These are phyloP conservation scores for Chlamydomonas asymmetrica DNA, from an alignment of 139 green algal species.

Conservation along the genomic window DNA sequence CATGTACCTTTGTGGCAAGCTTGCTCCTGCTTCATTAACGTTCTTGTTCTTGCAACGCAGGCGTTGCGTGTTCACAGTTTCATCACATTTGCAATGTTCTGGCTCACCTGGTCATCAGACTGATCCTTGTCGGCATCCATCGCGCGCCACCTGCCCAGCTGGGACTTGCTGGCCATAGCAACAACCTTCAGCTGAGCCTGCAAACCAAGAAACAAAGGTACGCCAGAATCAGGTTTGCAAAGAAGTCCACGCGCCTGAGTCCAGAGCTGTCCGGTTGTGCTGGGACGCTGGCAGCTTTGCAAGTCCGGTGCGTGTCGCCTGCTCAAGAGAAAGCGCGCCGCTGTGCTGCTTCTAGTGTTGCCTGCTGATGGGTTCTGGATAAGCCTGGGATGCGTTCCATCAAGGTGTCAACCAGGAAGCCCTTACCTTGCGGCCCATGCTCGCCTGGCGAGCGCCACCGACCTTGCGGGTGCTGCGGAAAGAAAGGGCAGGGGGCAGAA, in stretches of 20 bases:
- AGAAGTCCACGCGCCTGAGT: background rate
- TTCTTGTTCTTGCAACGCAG: background rate
- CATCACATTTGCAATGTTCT: background rate
- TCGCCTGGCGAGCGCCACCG: background rate
- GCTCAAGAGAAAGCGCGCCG: no score
- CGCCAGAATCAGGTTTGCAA: background rate
- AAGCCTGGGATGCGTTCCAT: background rate
- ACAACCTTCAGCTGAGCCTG: constrained; percentile 31
- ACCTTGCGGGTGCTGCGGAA: background rate
- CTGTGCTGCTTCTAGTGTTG: no score
- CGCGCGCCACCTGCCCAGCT: constrained; percentile 74
- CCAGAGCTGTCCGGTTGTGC: background rate
- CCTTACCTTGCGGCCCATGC: background rate
- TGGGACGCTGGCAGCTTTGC: background rate
- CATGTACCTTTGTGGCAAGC: background rate
- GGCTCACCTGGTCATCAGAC: constrained; percentile 91
- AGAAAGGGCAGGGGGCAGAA: background rate
- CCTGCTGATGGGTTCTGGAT: no score
- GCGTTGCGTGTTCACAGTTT: background rate
- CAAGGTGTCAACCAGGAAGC: background rate
- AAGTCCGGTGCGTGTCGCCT: background rate
- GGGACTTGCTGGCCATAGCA: constrained; percentile 10
- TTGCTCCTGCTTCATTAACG: background rate
- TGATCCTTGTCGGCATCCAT: constrained; percentile 86
- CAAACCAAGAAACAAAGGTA: no score